Evolutionary conservation across 2,329 filamentous ascomycete species (phyloP).

Genomic region (Penicillium sp.): DNA sequence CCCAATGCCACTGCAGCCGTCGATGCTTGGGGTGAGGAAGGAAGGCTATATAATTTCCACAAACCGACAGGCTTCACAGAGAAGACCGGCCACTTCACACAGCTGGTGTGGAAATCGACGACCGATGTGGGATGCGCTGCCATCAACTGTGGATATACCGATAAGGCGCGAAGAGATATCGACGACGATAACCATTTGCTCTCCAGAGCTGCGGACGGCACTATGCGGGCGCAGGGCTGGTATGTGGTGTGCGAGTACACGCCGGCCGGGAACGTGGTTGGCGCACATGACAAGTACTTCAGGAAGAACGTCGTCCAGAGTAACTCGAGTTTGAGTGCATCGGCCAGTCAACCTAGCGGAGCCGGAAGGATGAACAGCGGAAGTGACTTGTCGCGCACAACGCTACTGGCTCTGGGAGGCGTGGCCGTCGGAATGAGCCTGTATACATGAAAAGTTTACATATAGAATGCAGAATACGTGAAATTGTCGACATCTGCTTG

Average conservation of each 20-base stretch:
- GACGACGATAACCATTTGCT: background rate
- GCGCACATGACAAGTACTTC: slow-evolving; percentile 28
- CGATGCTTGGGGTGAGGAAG: slow-evolving; percentile 63
- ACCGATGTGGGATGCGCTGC: slow-evolving; percentile 56
- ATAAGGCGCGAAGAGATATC: slow-evolving; percentile 9
- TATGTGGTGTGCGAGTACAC: slow-evolving; percentile 68
- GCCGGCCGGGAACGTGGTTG: slow-evolving; percentile 59
- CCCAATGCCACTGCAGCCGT: slow-evolving; percentile 55
- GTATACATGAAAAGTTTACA: slow-evolving; percentile 6
- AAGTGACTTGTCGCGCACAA: slow-evolving; percentile 4
- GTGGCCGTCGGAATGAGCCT: slow-evolving; percentile 15
- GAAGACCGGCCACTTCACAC: slow-evolving; percentile 66
- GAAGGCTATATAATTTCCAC: slow-evolving; percentile 55
- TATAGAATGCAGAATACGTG: background rate
- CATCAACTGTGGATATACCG: slow-evolving; percentile 39
- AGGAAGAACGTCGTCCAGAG: slow-evolving; percentile 27
- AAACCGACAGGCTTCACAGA: slow-evolving; percentile 53
- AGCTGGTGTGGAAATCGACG: slow-evolving; percentile 66
- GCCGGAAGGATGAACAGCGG: slow-evolving; percentile 3
- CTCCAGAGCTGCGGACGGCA: slow-evolving; percentile 6
- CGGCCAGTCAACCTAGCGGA: slow-evolving; percentile 4
- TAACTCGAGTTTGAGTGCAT: slow-evolving; percentile 7
- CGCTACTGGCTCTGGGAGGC: slow-evolving; percentile 9
- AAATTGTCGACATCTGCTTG: slow-evolving; percentile 10
- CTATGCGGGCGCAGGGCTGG: slow-evolving; percentile 49